Evolutionary conservation across 1,139 yeast genomes (phyloP).

Genomic region (Schizosaccharomyces versatilis): DNA sequence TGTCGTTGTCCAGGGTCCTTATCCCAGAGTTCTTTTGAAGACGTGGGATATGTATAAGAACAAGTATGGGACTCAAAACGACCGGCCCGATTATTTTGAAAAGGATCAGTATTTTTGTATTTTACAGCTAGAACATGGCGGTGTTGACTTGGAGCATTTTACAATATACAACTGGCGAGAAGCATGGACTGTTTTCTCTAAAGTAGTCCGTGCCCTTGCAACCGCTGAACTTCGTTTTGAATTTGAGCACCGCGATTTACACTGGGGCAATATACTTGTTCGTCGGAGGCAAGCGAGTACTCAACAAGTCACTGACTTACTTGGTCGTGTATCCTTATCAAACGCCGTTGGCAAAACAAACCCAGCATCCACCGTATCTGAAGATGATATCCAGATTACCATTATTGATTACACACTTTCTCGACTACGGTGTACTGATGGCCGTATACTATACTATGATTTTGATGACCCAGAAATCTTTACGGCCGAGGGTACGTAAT

Average conservation of each 20-base stretch:
- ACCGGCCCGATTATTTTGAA: constrained; percentile 20
- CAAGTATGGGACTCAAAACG: constrained; percentile 18
- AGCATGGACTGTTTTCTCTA: constrained; percentile 32
- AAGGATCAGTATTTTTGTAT: constrained; percentile 25
- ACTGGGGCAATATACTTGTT: constrained; percentile 35
- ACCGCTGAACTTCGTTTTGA: constrained; percentile 28
- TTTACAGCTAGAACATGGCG: constrained; percentile 28
- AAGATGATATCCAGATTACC: constrained; percentile 20
- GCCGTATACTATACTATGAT: constrained; percentile 17
- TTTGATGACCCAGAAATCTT: constrained; percentile 31
- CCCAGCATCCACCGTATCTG: not conserved
- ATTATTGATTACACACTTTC: constrained; percentile 38
- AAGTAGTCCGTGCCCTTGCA: constrained; percentile 27
- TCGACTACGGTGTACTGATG: constrained; percentile 21
- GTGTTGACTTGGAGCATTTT: constrained; percentile 27
- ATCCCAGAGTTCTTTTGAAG: constrained; percentile 23
- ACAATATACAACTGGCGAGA: constrained; percentile 29
- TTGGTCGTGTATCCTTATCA: not conserved
- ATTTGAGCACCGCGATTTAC: constrained; percentile 49
- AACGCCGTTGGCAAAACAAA: not conserved
- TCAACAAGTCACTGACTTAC: not conserved
- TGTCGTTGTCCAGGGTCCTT: constrained; percentile 27
- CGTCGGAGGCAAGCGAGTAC: constrained; percentile 4
- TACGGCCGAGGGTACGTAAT: constrained; percentile 18
- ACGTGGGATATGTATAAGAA: constrained; percentile 26